Conservation (phyloP, 1,139 yeast genomes). For the Scheffersomyces lignicola region DNA sequence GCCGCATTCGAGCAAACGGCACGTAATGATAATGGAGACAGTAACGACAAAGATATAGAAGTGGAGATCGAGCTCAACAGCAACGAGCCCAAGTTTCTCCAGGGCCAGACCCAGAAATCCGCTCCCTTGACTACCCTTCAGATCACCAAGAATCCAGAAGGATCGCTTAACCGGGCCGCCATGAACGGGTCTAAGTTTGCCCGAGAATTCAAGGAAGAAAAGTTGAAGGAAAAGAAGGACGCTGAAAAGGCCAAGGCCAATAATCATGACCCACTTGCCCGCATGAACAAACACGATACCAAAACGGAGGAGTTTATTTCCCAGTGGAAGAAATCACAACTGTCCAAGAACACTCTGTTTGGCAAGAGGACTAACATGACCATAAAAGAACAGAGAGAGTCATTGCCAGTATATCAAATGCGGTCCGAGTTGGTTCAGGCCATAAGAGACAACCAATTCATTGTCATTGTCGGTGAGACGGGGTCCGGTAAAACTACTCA, state of each 20-base stretch:
- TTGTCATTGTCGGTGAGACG: constrained; percentile 50
- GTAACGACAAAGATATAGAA: constrained; percentile 50
- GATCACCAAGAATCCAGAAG: constrained; percentile 71
- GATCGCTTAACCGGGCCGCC: constrained; percentile 77
- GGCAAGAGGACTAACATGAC: constrained; percentile 56
- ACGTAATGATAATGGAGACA: constrained; percentile 15
- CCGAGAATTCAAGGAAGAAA: constrained; percentile 62
- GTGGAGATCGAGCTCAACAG: constrained; percentile 73
- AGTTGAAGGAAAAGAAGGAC: constrained; percentile 50
- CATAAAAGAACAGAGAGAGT: constrained; percentile 65
- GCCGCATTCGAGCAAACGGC: constrained; percentile 27
- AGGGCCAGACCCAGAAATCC: constrained; percentile 48
- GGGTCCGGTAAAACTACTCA: constrained; percentile 50
- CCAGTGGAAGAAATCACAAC: constrained; percentile 53
- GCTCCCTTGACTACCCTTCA: constrained; percentile 52
- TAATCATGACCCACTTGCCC: constrained; percentile 43
- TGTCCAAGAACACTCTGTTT: constrained; percentile 39
- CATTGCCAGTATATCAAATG: constrained; percentile 72
- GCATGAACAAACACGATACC: constrained; percentile 10
- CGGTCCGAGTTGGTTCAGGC: constrained; percentile 58
- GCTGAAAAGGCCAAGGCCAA: constrained; percentile 28
- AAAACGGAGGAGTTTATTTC: constrained; percentile 25
- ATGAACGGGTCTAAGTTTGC: constrained; percentile 72
- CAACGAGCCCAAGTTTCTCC: constrained; percentile 70
- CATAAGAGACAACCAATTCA: constrained; percentile 47